phyloP scores from a whole-genome alignment of 345 rosid genomes.

The Brassica nigra region DNA sequence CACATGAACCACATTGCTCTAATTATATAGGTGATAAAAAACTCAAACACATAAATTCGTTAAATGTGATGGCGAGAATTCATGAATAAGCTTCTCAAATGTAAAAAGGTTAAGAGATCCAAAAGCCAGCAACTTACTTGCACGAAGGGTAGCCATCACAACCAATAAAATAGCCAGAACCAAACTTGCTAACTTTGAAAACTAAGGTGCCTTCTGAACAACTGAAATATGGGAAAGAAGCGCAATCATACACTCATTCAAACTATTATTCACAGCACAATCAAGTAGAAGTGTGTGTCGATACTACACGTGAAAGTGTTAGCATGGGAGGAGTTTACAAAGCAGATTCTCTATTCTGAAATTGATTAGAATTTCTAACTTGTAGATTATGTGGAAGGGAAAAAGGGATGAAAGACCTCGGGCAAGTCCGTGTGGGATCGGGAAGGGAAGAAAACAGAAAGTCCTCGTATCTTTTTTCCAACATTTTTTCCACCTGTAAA shows the following conservation, averaged over 20 bases:
- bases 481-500: slow-evolving; percentile 94
- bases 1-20: slow-evolving; percentile 28
- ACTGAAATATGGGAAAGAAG: slow-evolving; percentile 53
- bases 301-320: slow-evolving; percentile 10
- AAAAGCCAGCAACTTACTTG: slow-evolving; percentile 66
- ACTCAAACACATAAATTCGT: too few relatives aligned
- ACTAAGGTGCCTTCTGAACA: slow-evolving; percentile 82
- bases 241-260: slow-evolving; percentile 13
- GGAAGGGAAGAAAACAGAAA: slow-evolving; percentile 84
- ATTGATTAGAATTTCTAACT: slow-evolving; percentile 17
- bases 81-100: slow-evolving; percentile 1
- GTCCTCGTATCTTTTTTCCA: slow-evolving; percentile 77
- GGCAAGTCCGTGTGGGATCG: slow-evolving; percentile 71
- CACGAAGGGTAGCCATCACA: slow-evolving; percentile 90
- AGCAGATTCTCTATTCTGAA: slow-evolving; percentile 4
- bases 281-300: background rate
- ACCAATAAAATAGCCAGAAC: slow-evolving; percentile 89
- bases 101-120: slow-evolving; percentile 2
- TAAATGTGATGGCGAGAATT: background rate
- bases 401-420: slow-evolving; percentile 52
- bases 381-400: slow-evolving; percentile 11
- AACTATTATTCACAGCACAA: slow-evolving; percentile 5
- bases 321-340: background rate
- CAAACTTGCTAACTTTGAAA: slow-evolving; percentile 84
- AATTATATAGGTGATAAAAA: slow-evolving; percentile 3